Evolutionary conservation across 75 land plant species (phyloP), one percentile per base, ranked within the genome.

Genomic region (Selaginella tamariscina): DNA sequence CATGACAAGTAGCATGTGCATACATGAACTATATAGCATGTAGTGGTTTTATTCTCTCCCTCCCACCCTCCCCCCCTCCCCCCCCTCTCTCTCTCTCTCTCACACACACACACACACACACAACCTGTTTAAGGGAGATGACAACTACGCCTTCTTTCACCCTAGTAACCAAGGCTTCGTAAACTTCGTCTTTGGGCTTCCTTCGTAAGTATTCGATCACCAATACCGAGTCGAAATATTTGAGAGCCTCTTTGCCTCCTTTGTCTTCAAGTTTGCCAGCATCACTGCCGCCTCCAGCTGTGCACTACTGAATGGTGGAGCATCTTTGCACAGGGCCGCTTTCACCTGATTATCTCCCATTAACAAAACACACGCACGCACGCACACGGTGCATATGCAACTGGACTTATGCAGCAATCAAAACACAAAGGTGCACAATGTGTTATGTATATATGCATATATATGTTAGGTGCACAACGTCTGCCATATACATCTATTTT

Each of bases 191-290:
- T 68, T 74, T 80, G 18, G 86, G 89, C 70, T 90, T 88, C 70
- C 92, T 80, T 69, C 89, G 87, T 27, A 95, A 56, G 39, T 75
- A 95, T 62, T 85, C 99, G 72, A 95, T 56, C 18, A 78, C 99
- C 99, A 95, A 77, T 95, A 95, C 2, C 92, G 81, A 56, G 86
- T 72, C 73, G 79, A 83, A 69, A 70, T 73, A 56, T 30, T 67
- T 21, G 39, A 73, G 59, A 95, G 70, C 74, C 60, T 85, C 63
- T 65, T 92, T 49, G 73, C 83, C 18, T 75, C 63, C 70, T 68
- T 81, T 26, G 67, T 54, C 31, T 80, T 79, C 78, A 85, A 64
- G 67, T 75, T 91, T 31, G 79, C 73, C 32, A 81, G 56, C 56
- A 77, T 70, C 73, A 87, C 70, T 29, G 82, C 77, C 29, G 85